A percentile compares a stretch with the other conserved stretches of the same genome.
phyloP scores from a whole-genome alignment of 306 rosid genomes.

The Comarum palustre region DNA sequence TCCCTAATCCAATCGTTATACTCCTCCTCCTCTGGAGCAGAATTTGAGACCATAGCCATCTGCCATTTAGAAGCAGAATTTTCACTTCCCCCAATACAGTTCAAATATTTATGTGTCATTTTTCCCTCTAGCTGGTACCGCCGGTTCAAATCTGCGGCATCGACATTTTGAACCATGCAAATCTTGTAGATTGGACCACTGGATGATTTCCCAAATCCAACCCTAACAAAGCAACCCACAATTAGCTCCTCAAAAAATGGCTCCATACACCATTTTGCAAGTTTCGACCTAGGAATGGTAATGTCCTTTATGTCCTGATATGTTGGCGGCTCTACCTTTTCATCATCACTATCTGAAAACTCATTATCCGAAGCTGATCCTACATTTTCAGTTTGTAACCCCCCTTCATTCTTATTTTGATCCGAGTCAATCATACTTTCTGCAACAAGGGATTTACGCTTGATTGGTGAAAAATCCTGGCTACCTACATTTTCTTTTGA shows the following conservation, averaged over 20 bases:
- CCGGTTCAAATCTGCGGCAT: constrained; percentile 30
- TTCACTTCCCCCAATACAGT: constrained; percentile 60
- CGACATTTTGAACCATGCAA: constrained; percentile 50
- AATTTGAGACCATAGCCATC: constrained; percentile 54
- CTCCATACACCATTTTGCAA: constrained; percentile 58
- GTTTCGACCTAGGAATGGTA: constrained; percentile 55
- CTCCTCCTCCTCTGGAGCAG: constrained; percentile 53
- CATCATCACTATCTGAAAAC: constrained; percentile 45
- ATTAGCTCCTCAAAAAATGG: constrained; percentile 65
- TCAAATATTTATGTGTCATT: constrained; percentile 49
- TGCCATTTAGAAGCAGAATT: constrained; percentile 50
- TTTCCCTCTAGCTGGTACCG: constrained; percentile 51
- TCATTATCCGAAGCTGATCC: constrained; percentile 32
- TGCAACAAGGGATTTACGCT: constrained; percentile 14
- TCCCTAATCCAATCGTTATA: constrained; percentile 49
- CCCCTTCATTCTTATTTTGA: constrained; percentile 35
- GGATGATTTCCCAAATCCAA: constrained; percentile 51
- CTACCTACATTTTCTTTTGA: constrained; percentile 26
- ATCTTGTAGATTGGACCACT: constrained; percentile 54
- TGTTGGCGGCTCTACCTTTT: constrained; percentile 40
- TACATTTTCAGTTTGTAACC: constrained; percentile 48
- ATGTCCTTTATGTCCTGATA: constrained; percentile 51
- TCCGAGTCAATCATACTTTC: constrained; percentile 42
- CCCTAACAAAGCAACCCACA: constrained; percentile 63
- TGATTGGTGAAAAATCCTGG: constrained; percentile 14